A percentile compares a stretch with the other conserved stretches of the same genome.
Conservation (phyloP, 2,329 filamentous ascomycete species). For the Bipolaris zeicola region DNA sequence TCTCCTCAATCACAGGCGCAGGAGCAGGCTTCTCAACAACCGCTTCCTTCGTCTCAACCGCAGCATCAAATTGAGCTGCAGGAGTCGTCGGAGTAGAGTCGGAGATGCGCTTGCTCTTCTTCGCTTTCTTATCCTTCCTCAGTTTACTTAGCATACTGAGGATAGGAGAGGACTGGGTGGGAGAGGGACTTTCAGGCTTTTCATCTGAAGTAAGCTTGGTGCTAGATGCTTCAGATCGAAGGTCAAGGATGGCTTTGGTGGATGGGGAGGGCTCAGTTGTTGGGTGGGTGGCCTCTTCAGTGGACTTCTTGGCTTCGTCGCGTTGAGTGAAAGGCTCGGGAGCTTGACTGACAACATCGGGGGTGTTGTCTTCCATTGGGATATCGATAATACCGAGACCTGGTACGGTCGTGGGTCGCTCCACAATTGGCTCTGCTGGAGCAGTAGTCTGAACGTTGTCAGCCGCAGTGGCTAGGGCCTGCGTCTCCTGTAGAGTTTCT, state of each 20-base stretch:
- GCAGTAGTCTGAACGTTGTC: slow-evolving; percentile 4
- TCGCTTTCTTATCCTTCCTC: slow-evolving; percentile 38
- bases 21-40: slow-evolving; percentile 16
- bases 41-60: slow-evolving; percentile 29
- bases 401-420: not conserved
- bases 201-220: slow-evolving; percentile 19
- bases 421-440: not conserved
- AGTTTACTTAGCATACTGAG: slow-evolving; percentile 36
- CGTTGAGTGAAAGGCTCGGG: not conserved
- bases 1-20: not conserved
- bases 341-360: slow-evolving; percentile 1
- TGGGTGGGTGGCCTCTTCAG: not conserved
- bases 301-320: not conserved
- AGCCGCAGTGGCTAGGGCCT: slow-evolving; percentile 2
- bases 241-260: slow-evolving; percentile 29
- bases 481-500: slow-evolving; percentile 5
- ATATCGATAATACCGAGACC: not conserved
- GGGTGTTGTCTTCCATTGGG: slow-evolving; percentile 1
- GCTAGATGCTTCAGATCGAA: slow-evolving; percentile 38
- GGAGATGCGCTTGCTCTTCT: slow-evolving; percentile 27
- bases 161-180: slow-evolving; percentile 26
- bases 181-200: slow-evolving; percentile 14
- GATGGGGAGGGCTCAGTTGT: slow-evolving; percentile 30
- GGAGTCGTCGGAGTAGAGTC: slow-evolving; percentile 33
- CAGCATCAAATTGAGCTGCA: slow-evolving; percentile 24